Evolutionary conservation across 2,329 filamentous ascomycete genomes (phyloP), one percentile per base, ranked within the genome.

Genomic region (Trichoderma sp.): DNA sequence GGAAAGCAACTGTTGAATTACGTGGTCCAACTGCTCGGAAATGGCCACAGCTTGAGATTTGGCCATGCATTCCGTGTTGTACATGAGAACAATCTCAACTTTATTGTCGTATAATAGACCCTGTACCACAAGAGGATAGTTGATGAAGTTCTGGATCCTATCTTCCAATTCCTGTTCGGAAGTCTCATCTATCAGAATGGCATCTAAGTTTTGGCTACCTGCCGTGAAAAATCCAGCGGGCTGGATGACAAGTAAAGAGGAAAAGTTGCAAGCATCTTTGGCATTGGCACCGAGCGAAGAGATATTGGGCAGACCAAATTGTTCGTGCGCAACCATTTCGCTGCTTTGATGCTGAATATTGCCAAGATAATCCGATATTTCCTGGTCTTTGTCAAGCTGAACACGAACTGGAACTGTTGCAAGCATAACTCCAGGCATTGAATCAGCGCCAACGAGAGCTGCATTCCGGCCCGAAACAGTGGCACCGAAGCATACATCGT

Each of bases 281-380:
- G 79, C 74, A 53, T 79, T 75, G 3, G 35, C 3, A n/a, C 41
- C 31, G 9, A 75, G 29, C 14, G 71, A 71, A 3, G 68, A 66
- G 88, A 63, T 77, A 62, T 81, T 79, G 5, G 80, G 78, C 3
- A 83, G 71, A 12, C 80, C 80, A 21, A 80, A 76, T 27, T 82
- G 77, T 64, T 80, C 82, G 63, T 74, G 77, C 3, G 76, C 71
- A 18, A 77, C 75, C 78, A 79, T 79, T 53, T 82, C 78, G 24
- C 75, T 59, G 8, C 78, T 71, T 71, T 76, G 76, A 24, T 75
- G 64, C 75, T 83, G 81, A 4, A 81, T 69, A n/a, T 50, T 50
- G 9, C 45, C 31, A 11, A 79, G 77, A 31, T 76, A 79, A n/a
- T 66, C 29, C 2, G 33, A 53, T 7, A 76, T 38, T 33, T 33